A percentile compares a stretch with the other conserved stretches of the same genome.
Conservation (phyloP, 208 protist species). For the Acanthamoeba sp. region DNA sequence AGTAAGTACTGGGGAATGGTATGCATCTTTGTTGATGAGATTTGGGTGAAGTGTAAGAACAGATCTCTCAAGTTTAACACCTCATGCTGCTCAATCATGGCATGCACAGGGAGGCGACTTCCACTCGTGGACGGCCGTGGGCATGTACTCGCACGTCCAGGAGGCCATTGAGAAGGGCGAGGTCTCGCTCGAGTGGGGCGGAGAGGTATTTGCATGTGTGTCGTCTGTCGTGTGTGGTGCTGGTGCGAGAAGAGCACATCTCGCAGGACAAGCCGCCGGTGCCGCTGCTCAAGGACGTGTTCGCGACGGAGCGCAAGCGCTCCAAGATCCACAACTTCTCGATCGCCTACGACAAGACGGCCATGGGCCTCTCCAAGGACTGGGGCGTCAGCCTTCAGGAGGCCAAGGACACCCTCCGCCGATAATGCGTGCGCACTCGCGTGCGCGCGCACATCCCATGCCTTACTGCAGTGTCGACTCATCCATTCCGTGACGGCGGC, state of each 20-base stretch:
- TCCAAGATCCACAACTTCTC: constrained; percentile 92
- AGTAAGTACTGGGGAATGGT: too few relatives aligned
- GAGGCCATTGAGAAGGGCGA: constrained; percentile 81
- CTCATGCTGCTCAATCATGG: not conserved
- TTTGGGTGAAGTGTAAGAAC: too few relatives aligned
- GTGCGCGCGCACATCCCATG: too few relatives aligned
- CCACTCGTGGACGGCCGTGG: constrained; percentile 90
- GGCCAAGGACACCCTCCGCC: constrained; percentile 84
- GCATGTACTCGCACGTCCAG: constrained; percentile 90
- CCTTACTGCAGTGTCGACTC: too few relatives aligned
- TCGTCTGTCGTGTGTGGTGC: not conserved
- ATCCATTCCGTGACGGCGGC: too few relatives aligned
- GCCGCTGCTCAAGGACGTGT: constrained; percentile 89
- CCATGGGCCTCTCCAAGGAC: constrained; percentile 86
- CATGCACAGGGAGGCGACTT: constrained; percentile 87
- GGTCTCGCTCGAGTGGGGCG: constrained; percentile 87
- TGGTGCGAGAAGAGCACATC: not conserved
- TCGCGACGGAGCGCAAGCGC: constrained; percentile 86
- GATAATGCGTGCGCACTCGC: constrained; percentile 73
- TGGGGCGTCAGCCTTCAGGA: constrained; percentile 86
- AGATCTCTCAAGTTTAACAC: too few relatives aligned
- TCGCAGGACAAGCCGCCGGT: constrained; percentile 78
- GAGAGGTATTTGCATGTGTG: not conserved
- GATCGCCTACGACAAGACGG: constrained; percentile 90
- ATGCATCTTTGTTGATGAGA: too few relatives aligned